phyloP scores from a whole-genome alignment of 1,284 basidiomycete species.

The Tilletia setariae region DNA sequence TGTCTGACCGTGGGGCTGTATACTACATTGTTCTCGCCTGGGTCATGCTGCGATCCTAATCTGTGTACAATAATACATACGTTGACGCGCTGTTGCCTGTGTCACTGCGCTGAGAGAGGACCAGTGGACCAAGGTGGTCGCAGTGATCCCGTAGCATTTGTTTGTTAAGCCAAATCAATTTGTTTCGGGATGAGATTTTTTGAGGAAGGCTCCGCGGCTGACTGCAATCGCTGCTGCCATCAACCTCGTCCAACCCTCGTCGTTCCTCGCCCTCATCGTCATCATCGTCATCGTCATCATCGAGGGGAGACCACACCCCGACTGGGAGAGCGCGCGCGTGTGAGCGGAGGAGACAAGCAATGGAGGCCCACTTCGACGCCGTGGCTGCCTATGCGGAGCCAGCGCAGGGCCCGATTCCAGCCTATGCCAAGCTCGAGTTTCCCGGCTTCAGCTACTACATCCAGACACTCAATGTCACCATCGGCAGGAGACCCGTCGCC shows the following conservation, averaged over 20 bases:
- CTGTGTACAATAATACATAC: too few relatives aligned
- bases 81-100: too few relatives aligned
- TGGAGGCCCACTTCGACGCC: not conserved
- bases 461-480: slow-evolving; percentile 72
- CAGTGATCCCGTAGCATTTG: too few relatives aligned
- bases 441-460: slow-evolving; percentile 83
- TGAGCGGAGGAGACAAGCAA: not conserved
- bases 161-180: too few relatives aligned
- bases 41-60: too few relatives aligned
- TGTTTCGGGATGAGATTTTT: not conserved
- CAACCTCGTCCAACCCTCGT: not conserved
- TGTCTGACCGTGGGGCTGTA: too few relatives aligned
- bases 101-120: too few relatives aligned
- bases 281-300: not conserved
- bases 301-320: not conserved
- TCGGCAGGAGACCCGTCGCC: slow-evolving; percentile 60
- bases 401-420: slow-evolving; percentile 64
- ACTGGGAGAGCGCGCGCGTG: not conserved
- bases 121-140: not conserved
- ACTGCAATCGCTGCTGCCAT: not conserved
- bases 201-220: not conserved
- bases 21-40: too few relatives aligned
- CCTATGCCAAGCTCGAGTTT: slow-evolving; percentile 89
- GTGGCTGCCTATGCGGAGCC: not conserved
- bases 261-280: not conserved